Evolutionary conservation across 495 filamentous ascomycete genomes (phyloP).

Genomic region (Aspergillus haitiensis): DNA sequence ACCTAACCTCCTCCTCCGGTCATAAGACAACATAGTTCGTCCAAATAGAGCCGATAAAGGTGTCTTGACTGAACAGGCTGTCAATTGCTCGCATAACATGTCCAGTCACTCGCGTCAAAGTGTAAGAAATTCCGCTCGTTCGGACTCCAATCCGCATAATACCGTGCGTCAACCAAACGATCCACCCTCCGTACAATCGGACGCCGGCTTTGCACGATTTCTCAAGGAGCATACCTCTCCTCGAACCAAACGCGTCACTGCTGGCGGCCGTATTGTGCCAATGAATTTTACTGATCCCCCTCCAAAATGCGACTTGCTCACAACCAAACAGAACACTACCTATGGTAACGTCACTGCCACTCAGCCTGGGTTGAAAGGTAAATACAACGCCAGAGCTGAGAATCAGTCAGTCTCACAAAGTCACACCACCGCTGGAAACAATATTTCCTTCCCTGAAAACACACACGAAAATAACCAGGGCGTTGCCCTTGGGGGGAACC

Average conservation of each 20-base stretch:
- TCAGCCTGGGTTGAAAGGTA: neutral
- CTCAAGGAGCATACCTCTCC: conserved; percentile 61
- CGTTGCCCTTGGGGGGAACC: too few species aligned
- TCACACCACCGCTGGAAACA: too few species aligned
- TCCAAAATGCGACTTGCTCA: conserved; percentile 36
- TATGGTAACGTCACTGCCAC: conserved; percentile 2
- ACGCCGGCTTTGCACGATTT: conserved; percentile 51
- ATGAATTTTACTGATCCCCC: conserved; percentile 35
- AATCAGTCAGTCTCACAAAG: neutral
- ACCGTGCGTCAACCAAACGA: conserved; percentile 26
- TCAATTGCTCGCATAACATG: conserved; percentile 24
- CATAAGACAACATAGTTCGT: conserved; percentile 33
- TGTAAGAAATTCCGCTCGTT: conserved; percentile 11
- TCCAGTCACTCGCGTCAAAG: conserved; percentile 20
- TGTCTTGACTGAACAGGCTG: conserved; percentile 23
- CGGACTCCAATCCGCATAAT: conserved; percentile 14
- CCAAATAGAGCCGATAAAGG: conserved; percentile 19
- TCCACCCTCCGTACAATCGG: conserved; percentile 30
- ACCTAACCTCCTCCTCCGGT: conserved; percentile 2
- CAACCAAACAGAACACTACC: conserved; percentile 17
- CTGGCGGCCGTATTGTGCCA: conserved; percentile 64
- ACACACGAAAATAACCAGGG: too few species aligned
- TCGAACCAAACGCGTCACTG: conserved; percentile 61
- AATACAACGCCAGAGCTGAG: conserved; percentile 7
- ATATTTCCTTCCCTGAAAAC: too few species aligned